These are phyloP conservation scores for Rutstroemia sp. DNA, from an alignment of 2,329 filamentous ascomycete species.

Conservation along the genomic window DNA sequence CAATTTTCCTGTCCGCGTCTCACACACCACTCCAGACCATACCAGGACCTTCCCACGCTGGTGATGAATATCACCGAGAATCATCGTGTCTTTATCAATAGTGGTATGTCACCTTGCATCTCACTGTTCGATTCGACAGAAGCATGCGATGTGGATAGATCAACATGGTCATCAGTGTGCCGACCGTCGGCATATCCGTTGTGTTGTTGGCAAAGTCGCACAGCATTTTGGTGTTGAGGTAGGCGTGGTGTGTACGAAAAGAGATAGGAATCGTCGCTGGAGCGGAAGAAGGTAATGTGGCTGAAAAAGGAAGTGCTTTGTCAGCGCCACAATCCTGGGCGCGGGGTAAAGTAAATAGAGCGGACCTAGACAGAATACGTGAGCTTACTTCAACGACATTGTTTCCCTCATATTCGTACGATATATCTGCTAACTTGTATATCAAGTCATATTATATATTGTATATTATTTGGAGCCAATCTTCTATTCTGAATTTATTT, in stretches of 20 bases:
- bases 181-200: neutral
- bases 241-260: neutral
- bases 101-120: too few species aligned
- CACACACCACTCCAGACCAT: too few species aligned
- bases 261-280: neutral
- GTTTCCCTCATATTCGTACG: neutral
- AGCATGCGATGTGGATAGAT: too few species aligned
- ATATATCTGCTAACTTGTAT: neutral
- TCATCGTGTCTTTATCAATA: too few species aligned
- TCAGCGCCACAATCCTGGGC: neutral
- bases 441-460: neutral
- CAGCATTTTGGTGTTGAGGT: neutral
- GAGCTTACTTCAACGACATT: neutral
- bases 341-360: neutral
- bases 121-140: too few species aligned
- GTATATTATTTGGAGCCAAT: neutral
- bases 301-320: neutral
- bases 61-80: too few species aligned
- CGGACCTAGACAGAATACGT: neutral
- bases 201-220: slow-evolving; percentile 1
- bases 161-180: neutral
- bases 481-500: too few species aligned
- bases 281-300: neutral
- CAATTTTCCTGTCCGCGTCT: too few species aligned
- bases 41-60: too few species aligned